Evolutionary conservation across 2,329 filamentous ascomycete species (phyloP).

Genomic region (Fusarium camptoceras): DNA sequence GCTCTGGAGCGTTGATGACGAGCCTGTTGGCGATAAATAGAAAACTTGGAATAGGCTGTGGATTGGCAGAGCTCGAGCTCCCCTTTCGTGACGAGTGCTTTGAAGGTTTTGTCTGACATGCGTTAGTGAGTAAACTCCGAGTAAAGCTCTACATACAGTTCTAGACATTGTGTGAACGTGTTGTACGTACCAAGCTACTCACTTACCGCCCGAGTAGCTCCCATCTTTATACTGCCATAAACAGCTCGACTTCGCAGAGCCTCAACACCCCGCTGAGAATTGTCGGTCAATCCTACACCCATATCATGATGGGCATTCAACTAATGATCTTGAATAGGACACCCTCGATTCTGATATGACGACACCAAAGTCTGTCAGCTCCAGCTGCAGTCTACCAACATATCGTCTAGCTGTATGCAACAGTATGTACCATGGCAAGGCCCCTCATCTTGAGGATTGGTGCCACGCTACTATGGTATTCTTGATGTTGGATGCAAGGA

Average conservation of each 20-base stretch:
- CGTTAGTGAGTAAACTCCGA: not conserved
- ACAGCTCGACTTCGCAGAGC: slow-evolving; percentile 30
- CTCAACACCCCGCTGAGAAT: slow-evolving; percentile 24
- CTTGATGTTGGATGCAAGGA: slow-evolving; percentile 9
- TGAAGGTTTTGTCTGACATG: slow-evolving; percentile 12
- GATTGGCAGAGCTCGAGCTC: slow-evolving; percentile 13
- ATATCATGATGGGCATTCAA: slow-evolving; percentile 1
- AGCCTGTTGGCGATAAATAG: slow-evolving; percentile 56
- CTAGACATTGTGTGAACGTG: slow-evolving; percentile 15
- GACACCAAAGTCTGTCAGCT: slow-evolving; percentile 31
- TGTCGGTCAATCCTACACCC: slow-evolving; percentile 38
- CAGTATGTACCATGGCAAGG: slow-evolving; percentile 6
- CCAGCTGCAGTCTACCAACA: slow-evolving; percentile 18
- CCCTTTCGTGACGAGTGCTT: slow-evolving; percentile 24
- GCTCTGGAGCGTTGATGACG: slow-evolving; percentile 24
- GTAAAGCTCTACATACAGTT: slow-evolving; percentile 10
- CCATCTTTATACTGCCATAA: slow-evolving; percentile 37
- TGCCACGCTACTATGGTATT: slow-evolving; percentile 27
- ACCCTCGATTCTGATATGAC: slow-evolving; percentile 31
- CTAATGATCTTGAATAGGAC: not conserved
- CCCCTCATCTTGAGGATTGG: slow-evolving; percentile 13
- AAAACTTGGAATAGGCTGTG: slow-evolving; percentile 45
- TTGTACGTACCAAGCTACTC: not conserved
- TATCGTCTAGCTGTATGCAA: slow-evolving; percentile 2
- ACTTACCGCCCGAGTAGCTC: not conserved